Evolutionary conservation across 495 filamentous ascomycete genomes (phyloP), one percentile per base, ranked within the genome.

Genomic region (Parachaetomium inaequale): DNA sequence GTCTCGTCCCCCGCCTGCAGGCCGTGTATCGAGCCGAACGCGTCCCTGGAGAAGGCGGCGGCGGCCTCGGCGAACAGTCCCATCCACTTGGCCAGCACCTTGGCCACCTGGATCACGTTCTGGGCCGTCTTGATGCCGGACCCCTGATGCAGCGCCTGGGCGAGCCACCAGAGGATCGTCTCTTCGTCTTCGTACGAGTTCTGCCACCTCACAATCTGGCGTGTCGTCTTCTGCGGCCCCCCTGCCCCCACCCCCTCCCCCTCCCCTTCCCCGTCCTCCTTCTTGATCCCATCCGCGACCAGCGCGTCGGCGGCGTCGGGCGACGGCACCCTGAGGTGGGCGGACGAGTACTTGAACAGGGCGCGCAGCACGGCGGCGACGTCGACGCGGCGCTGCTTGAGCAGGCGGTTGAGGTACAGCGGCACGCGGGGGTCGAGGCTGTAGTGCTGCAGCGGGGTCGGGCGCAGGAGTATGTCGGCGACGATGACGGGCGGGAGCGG

Each of bases 361-460:
- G 79, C 81, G n/a, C 72, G 66, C 59, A 92, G 75, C 3, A 89
- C 77, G 10, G 82, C 79, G 0, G 83, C 76, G 6, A 78, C 75
- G 61, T 85, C 82, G 32, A 88, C 75, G 59, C 78, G 69, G 10
- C 78, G 78, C 46, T 75, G 69, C 38, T 80, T 78, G 34, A 85
- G 79, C 29, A 92, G 78, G 15, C 78, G 78, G 69, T 87, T 79
- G 32, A 88, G 70, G 73, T 92, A 93, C 21, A 82, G 75, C 6
- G 81, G 78, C 25, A 88, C 72, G 47, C 88, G 78, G 25, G 85
- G 85, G 63, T 92, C 88, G 72, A 87, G 82, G 61, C 74, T 75
- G 66, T 80, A 70, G 38, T 67, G 73, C 53, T 80, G 68, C 15
- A 72, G 68, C 28, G 80, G 80, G 2, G 59, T 59, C 19, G 85